A percentile compares a stretch with the other conserved stretches of the same genome.
These are phyloP conservation scores for Sphagnum magellanicum DNA, from an alignment of 228 moss, liverwort and hornwort genomes.

Conservation along the genomic window DNA sequence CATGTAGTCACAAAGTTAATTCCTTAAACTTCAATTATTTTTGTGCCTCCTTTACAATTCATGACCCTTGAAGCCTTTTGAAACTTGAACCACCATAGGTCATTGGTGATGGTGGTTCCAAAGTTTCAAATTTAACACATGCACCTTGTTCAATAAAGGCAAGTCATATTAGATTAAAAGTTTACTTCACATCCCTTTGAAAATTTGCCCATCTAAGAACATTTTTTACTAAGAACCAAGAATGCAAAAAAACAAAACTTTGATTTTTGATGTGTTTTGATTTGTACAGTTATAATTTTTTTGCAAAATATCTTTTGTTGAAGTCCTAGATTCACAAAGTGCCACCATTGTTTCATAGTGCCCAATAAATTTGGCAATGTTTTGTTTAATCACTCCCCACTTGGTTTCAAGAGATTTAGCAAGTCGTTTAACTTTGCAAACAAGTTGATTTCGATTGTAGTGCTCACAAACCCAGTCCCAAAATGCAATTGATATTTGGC, in stretches of 20 bases:
- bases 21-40: no score
- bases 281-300: constrained; percentile 37
- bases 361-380: constrained; percentile 35
- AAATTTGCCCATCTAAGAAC: constrained; percentile 24
- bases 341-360: constrained; percentile 27
- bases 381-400: constrained; percentile 45
- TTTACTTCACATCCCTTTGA: background rate
- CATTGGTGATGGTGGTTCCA: no score
- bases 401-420: constrained; percentile 28
- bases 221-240: constrained; percentile 40
- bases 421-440: constrained; percentile 24
- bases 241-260: constrained; percentile 37
- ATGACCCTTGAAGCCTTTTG: no score
- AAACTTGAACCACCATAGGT: no score
- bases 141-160: no score
- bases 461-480: constrained; percentile 45
- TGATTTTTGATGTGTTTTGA: constrained; percentile 34
- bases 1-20: no score
- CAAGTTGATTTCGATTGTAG: constrained; percentile 33
- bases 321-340: constrained; percentile 27
- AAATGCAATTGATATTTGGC: constrained; percentile 30
- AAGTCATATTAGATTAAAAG: no score
- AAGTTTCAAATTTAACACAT: no score
- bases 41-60: no score
- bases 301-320: constrained; percentile 29